Base-by-base conservation (phyloP, 2,329 filamentous ascomycete genomes). In the Cercospora zeina region DNA sequence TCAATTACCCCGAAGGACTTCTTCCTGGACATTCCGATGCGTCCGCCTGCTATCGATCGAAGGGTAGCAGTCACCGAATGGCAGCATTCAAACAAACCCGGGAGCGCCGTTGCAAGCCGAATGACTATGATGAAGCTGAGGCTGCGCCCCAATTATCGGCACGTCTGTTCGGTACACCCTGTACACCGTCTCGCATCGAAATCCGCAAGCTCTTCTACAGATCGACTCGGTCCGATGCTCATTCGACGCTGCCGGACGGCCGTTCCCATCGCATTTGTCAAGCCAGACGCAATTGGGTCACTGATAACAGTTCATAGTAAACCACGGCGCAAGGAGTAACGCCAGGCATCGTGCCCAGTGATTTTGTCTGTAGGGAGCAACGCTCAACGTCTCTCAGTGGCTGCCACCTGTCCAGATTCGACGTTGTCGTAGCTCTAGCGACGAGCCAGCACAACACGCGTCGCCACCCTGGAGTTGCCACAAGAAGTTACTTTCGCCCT, bases 181-280 rank as follows among this genome's bases (percentile, higher is more conserved):
- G 42, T 47, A 19, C n/a, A 47, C 42, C 42, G 42, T 47, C 21
- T n/a, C 21, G 7, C 21, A 47, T 47, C 42, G 13, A 5, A 47
- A 21, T 21, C 21, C 14, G 21, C 42, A 47, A n/a, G 10, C 10
- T 30, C 42, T 13, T 47, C 42, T 27, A 9, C 6, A 11, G 14
- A 19, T 27, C 42, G 24, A 47, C 42, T 47, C 42, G 42, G 42
- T 47, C 42, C 42, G 42, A 47, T 30, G 42, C 13, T 47, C 42
- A 27, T 11, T 47, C 19, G 8, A 24, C 24, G 42, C 30, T 34
- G n/a, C 49, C 31, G 27, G 11, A 33, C 49, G n/a, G 30, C 56
- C 56, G 56, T 58, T 58, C 11, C 21, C 45, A 33, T 45, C 56
- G 21, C 39, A 58, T 58, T 58, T 50, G 33, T 36, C 42, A 51